These are phyloP conservation scores for Anisodus tanguticus DNA, from an alignment of 257 asterid genomes.

Conservation along the genomic window DNA sequence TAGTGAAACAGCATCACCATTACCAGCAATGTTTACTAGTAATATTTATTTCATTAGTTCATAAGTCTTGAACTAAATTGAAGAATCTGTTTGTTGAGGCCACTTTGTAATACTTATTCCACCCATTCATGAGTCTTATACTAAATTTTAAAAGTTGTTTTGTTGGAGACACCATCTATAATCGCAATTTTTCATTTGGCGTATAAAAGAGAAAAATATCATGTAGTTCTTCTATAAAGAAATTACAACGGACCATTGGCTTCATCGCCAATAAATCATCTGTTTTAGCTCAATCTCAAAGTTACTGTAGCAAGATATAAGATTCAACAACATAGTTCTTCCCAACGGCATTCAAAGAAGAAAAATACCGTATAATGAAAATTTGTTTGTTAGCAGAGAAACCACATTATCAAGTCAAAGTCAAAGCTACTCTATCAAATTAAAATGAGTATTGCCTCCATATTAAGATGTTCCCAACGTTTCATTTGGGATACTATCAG, in stretches of 20 bases:
- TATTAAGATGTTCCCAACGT: neutral
- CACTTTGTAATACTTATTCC: neutral
- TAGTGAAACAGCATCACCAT: neutral
- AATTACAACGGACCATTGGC: neutral
- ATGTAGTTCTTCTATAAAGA: neutral
- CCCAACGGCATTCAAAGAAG: conserved; percentile 2
- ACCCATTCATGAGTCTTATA: neutral
- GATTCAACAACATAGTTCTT: neutral
- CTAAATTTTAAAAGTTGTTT: neutral
- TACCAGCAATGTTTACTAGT: neutral
- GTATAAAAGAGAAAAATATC: neutral
- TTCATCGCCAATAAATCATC: neutral
- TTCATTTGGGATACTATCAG: neutral
- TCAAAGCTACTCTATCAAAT: neutral
- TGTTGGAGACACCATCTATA: neutral
- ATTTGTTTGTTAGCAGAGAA: neutral
- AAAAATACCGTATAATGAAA: neutral
- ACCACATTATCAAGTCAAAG: neutral
- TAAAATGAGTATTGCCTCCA: conserved; percentile 3
- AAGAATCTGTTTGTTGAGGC: neutral
- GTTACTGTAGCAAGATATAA: neutral
- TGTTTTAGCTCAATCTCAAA: neutral
- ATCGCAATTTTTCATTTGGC: neutral
- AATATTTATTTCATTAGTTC: neutral
- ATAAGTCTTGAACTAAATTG: neutral